Evolutionary conservation across 495 filamentous ascomycete species (phyloP), one percentile per base, ranked within the genome.

Genomic region (Xylaria grammica): DNA sequence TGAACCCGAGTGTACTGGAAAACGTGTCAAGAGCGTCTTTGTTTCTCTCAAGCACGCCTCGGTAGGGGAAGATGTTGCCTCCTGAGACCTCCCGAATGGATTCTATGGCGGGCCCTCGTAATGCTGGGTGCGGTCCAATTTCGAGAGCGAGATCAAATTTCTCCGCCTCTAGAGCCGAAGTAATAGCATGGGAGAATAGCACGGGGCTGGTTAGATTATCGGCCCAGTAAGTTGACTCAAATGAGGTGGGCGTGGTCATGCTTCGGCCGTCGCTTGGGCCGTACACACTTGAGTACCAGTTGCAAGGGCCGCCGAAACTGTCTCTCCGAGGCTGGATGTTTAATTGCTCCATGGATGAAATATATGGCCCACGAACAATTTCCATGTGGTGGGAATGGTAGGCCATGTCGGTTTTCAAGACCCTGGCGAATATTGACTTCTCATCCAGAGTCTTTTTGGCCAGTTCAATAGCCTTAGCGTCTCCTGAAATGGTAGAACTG

Each of bases 381-480:
- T 61, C 42, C 80, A 85, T 84, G 50, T 80, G 79, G 11, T 76
- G 72, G 0, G 81, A 79, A 66, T 85, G 84, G 58, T 86, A 87
- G 1, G 84, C 84, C 11, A 62, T 73, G 32, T 82, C 78, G 0
- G 82, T 79, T 17, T 69, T 71, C 11, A 85, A 66, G 0, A 62
- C 19, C 6, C 81, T 60, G 1, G 73, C 68, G 61, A 84, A 83
- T 24, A 67, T 77, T 0, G 61, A 56, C 22, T 80, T 67, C 0
- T 75, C 78, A 8, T 84, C 74, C 1, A 86, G 67, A 3, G 80
- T 65, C 1, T 52, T 64, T 29, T 79, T 63, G 0, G 74, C 69
- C 10, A 74, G 45, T 0, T 58, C 57, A 24, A 81, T 59, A 13
- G 69, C 75, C 13, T 74, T 68, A 0, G 9, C 36, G 36, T 81